These are phyloP conservation scores for Penicillium subrubescens DNA, from an alignment of 495 filamentous ascomycete genomes.

Conservation along the genomic window DNA sequence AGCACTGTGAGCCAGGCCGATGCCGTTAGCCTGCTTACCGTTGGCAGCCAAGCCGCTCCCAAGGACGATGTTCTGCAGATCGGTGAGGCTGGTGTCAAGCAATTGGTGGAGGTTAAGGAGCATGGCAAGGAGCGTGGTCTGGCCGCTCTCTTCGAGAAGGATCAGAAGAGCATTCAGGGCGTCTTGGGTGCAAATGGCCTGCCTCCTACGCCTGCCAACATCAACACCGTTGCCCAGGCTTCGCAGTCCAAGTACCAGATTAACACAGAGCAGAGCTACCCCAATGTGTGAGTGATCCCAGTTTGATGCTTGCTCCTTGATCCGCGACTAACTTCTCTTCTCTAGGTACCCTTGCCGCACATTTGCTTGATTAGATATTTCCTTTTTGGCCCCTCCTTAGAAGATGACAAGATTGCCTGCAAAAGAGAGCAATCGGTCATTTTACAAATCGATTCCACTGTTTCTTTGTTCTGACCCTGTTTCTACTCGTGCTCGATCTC, in stretches of 20 bases:
- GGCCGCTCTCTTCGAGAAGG: slow-evolving; percentile 71
- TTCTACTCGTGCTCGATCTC: not conserved
- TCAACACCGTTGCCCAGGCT: slow-evolving; percentile 37
- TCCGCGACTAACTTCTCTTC: slow-evolving; percentile 22
- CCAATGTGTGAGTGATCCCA: slow-evolving; percentile 46
- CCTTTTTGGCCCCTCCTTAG: slow-evolving; percentile 1
- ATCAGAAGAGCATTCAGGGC: slow-evolving; percentile 60
- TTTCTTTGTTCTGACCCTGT: not conserved
- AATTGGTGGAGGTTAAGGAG: slow-evolving; percentile 78
- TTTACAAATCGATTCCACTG: not conserved
- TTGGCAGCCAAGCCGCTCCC: slow-evolving; percentile 79
- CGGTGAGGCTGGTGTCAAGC: slow-evolving; percentile 80
- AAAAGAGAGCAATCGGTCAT: not conserved
- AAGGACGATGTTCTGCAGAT: slow-evolving; percentile 75
- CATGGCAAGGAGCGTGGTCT: slow-evolving; percentile 72
- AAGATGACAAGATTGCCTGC: not conserved
- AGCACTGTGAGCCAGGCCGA: slow-evolving; percentile 82
- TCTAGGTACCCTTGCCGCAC: slow-evolving; percentile 56
- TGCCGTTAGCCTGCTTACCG: slow-evolving; percentile 79
- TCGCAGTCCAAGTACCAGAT: slow-evolving; percentile 49
- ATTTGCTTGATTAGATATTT: slow-evolving; percentile 44
- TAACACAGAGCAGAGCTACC: slow-evolving; percentile 49
- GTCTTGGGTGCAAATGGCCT: slow-evolving; percentile 74
- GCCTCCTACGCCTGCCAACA: slow-evolving; percentile 77
- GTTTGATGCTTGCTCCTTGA: not conserved